Evolutionary conservation across 2,329 filamentous ascomycete species (phyloP), one percentile per base, ranked within the genome.

Genomic region (Hypoxylon sp.): DNA sequence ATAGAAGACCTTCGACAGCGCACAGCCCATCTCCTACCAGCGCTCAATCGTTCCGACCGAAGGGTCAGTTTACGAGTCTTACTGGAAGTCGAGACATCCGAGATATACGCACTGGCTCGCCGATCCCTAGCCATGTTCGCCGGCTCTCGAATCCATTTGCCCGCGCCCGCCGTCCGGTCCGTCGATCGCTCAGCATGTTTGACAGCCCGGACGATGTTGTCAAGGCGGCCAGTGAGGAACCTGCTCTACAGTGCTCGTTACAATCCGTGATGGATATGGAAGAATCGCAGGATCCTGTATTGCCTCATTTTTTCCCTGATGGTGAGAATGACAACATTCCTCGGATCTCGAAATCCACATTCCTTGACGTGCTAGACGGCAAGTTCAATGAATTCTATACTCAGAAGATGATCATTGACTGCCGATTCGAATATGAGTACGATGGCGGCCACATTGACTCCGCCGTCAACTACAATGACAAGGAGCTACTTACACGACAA

Each of bases 361-460:
- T 99, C 79, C 82, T 97, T 62, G 88, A 94, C n/a, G 88, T 99
- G 37, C 86, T 99, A 68, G 92, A 97, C 79, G 94, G 94, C 68
- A 91, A 92, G 74, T 97, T 91, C 81, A 88, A 89, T 75, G 86
- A 90, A 27, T 80, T 88, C 24, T 98, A 92, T 79, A 90, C 94
- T 67, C 88, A 94, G 78, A 91, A 93, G 79, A 88, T 97, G 80
- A 87, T 99, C 76, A 91, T 99, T 75, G 96, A 99, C 80, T 99
- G 96, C 80, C 92, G 96, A 19, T 99, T 99, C 78, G 96, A 99
- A 85, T 99, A 99, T 80, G 96, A 99, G 82, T 99, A 97, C 79
- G 92, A 97, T 15, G 96, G 96, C 62, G 96, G 96, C 35, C 96
- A 99, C 79, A 98, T 99, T 77, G 88, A 94, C 73, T 92, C 92